Base-by-base conservation (phyloP, 1,284 basidiomycete genomes). In the Ceratobasidium sp. region DNA sequence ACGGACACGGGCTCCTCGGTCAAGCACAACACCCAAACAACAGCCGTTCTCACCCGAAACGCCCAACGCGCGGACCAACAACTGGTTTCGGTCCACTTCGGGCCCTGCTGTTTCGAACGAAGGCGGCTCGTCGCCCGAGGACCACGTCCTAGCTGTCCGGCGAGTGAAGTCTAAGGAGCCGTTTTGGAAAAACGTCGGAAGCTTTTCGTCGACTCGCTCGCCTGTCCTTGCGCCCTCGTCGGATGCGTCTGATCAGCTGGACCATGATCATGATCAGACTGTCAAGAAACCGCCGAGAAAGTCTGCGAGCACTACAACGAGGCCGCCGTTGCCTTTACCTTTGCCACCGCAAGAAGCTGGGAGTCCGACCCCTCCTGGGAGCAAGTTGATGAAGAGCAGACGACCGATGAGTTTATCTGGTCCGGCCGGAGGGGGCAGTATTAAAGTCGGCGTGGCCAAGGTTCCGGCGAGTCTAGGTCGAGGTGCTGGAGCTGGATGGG, bases 41-140 rank as follows among this genome's bases (percentile, higher is more conserved):
- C 65, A 37, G 26, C 37, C 60, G 20, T 42, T 63, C 26, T 63
- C 60, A 2, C 60, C 60, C 35, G 60, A 63, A 20, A 63, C 60
- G 37, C 60, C 60, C 37, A 63, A 63, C n/a, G 37, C 54, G n/a
- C 54, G 54, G 5, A 51, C 51, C 1, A 35, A 54, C 11, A 5
- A 28, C 47, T 74, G 71, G 71, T 74, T 74, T 74, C 71, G 69
- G 5, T 58, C 69, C n/a, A 49, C 65, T 13, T 73, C 69, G 37
- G 23, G 39, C 10, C 45, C 37, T 17, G 49, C 45, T n/a, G 33
- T 37, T n/a, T 23, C 39, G 45, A 49, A 15, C 49, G n/a, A n/a
- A n/a, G n/a, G n/a, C n/a, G 28, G 47, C 26, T 68, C 66, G 20
- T 71, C 68, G 15, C 68, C 68, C 15, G 68, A 71, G 39, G 68